phyloP scores from a whole-genome alignment of 305 asterid species.

The Plantago coronopus region DNA sequence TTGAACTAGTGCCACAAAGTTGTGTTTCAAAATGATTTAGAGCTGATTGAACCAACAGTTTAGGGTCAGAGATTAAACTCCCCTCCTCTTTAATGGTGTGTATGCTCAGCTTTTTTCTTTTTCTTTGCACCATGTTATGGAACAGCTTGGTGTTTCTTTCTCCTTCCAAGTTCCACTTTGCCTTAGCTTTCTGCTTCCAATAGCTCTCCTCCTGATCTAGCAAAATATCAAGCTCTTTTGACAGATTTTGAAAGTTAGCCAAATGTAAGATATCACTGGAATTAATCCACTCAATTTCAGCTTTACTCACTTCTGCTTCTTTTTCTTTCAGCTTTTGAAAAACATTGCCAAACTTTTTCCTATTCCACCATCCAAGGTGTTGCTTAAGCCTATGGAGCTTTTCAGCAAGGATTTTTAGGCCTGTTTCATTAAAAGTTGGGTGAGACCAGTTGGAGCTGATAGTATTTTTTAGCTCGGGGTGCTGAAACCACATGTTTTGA shows the following conservation, averaged over 20 bases:
- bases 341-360: neutral
- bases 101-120: neutral
- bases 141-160: neutral
- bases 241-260: no score
- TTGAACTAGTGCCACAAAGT: no score
- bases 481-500: neutral
- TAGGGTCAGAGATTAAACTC: no score
- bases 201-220: neutral
- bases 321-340: no score
- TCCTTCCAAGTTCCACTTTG: neutral
- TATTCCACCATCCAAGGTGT: neutral
- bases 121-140: neutral
- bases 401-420: neutral
- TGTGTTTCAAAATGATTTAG: no score
- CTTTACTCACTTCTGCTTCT: no score
- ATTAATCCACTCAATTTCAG: no score
- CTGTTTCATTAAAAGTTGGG: neutral
- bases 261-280: no score
- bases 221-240: no score
- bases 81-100: neutral
- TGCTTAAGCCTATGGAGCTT: neutral
- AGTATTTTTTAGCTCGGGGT: neutral
- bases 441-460: neutral
- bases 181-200: neutral
- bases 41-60: neutral